Evolutionary conservation across 495 filamentous ascomycete species (phyloP), one percentile per base, ranked within the genome.

Genomic region (Pseudevernia furfuracea): DNA sequence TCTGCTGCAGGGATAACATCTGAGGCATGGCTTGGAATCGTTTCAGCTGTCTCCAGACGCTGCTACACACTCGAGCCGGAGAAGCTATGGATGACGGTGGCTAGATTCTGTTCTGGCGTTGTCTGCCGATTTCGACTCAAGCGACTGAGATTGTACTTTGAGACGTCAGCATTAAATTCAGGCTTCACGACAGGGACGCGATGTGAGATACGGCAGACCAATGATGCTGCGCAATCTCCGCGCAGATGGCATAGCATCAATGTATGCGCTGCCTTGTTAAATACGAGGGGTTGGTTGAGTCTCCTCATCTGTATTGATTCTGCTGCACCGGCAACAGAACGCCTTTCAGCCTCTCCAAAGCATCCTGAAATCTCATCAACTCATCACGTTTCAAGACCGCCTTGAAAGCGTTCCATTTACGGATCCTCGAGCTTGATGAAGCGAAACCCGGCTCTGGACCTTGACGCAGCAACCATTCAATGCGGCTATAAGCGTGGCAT

Each of bases 371-470:
- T 19, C 49, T 68, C 46, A 64, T 61, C 5, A 76, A 44, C 43
- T 65, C 32, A 1, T 71, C 69, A 39, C 68, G 69, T 61, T 71
- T 74, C 41, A 72, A 48, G 8, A 72, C 65, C 11, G 71, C 71
- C 44, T 72, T 75, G 2, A 71, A 36, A 15, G 62, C 59, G 0
- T 41, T 64, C 60, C 71, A 36, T 53, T 68, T 77, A 10, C 64
- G 70, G 19, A 59, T 41, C 4, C 60, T 25, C 39, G 36, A 62
- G 1, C 66, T 67, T 0, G 70, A 55, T 8, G 34, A 68, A 23
- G 61, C 53, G 43, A 74, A 65, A 28, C 71, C 67, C 1, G 63
- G 17, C 28, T 60, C 64, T 21, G 74, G 38, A 70, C 65, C 23
- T 34, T 64, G 23, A 58, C 25, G 3, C 25, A 59, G 32, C 64